These are phyloP conservation scores for Echites panduratus DNA, from an alignment of 257 asterid genomes.

Conservation along the genomic window DNA sequence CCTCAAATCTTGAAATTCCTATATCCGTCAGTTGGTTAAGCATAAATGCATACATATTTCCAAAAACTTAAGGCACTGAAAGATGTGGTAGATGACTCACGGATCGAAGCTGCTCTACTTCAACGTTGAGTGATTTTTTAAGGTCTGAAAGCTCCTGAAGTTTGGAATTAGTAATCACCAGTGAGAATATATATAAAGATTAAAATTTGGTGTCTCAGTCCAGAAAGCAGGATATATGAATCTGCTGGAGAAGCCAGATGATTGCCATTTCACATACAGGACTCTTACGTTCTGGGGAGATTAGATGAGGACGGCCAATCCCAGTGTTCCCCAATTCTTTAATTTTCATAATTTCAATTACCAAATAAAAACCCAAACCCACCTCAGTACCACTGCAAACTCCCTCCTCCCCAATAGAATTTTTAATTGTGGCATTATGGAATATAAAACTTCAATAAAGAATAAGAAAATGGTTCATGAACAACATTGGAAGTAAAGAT, in stretches of 20 bases:
- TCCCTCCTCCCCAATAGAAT: not conserved
- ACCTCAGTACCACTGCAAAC: no score
- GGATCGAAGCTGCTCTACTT: constrained; percentile 83
- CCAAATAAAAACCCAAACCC: not conserved
- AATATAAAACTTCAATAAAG: not conserved
- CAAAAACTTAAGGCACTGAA: not conserved
- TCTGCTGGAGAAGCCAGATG: not conserved
- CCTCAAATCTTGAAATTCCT: constrained; percentile 91
- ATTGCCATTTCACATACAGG: not conserved
- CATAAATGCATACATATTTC: no score
- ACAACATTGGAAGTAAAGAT: not conserved
- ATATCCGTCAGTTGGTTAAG: constrained; percentile 7
- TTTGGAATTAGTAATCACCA: constrained; percentile 9
- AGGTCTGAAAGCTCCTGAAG: constrained; percentile 78
- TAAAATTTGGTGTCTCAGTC: not conserved
- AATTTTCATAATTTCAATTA: not conserved
- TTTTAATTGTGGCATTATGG: not conserved
- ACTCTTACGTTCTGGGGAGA: not conserved
- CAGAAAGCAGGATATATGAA: not conserved
- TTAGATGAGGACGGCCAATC: constrained; percentile 1
- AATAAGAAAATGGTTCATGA: not conserved
- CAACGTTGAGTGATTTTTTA: constrained; percentile 60
- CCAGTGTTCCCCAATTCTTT: not conserved
- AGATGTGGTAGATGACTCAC: constrained; percentile 36
- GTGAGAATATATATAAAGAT: not conserved